Conservation (phyloP, 192 early-diverging fungal species). For the Spinellus fusiger region DNA sequence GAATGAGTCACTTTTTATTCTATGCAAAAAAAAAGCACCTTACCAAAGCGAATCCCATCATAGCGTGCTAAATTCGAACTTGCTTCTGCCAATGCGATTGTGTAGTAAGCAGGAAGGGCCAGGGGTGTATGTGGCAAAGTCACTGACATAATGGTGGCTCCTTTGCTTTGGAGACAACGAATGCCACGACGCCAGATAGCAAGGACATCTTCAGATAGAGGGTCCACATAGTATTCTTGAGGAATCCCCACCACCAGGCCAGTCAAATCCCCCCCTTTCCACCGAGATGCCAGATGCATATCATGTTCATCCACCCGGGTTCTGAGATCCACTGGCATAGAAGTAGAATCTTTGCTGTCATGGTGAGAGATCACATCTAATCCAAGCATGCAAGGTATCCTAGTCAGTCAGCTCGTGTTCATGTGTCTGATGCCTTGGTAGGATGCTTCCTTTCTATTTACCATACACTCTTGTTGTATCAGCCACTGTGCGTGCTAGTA, state of each 20-base stretch:
- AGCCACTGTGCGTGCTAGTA: slow-evolving; percentile 55
- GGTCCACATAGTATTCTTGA: slow-evolving; percentile 72
- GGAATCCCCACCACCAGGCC: slow-evolving; percentile 64
- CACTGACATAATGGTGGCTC: slow-evolving; percentile 64
- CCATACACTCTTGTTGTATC: slow-evolving; percentile 55
- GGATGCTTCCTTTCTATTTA: slow-evolving; percentile 17
- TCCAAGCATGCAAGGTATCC: neutral
- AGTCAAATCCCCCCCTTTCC: slow-evolving; percentile 13
- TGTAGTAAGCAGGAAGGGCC: slow-evolving; percentile 83
- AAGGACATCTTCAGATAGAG: slow-evolving; percentile 51
- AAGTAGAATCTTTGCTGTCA: slow-evolving; percentile 63
- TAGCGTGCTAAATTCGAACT: slow-evolving; percentile 85
- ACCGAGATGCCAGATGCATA: neutral
- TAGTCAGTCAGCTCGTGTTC: neutral
- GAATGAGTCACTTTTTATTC: neutral
- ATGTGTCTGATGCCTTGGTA: neutral
- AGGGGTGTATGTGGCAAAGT: slow-evolving; percentile 62
- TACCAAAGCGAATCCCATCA: slow-evolving; percentile 84
- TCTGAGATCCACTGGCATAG: slow-evolving; percentile 39
- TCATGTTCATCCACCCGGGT: slow-evolving; percentile 1
- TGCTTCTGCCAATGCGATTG: slow-evolving; percentile 84
- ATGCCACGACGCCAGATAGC: slow-evolving; percentile 58
- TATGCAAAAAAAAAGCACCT: neutral
- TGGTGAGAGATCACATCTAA: slow-evolving; percentile 50
- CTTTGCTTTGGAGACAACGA: slow-evolving; percentile 42